These are phyloP conservation scores for Bacidia rubella DNA, from an alignment of 495 filamentous ascomycete genomes.

Conservation along the genomic window DNA sequence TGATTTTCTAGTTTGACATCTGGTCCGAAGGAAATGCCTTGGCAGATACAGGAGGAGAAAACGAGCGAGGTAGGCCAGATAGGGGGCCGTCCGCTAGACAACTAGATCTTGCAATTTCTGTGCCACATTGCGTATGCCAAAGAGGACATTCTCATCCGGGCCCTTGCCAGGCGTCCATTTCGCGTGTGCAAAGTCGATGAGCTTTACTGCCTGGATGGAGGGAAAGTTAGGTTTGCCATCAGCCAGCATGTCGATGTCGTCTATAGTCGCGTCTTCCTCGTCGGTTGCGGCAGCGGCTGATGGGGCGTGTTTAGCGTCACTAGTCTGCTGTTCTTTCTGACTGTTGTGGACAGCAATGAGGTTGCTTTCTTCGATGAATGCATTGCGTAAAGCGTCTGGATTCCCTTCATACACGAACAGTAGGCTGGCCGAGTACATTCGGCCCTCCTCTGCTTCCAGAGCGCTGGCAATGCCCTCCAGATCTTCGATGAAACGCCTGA, in stretches of 20 bases:
- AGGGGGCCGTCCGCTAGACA: no score
- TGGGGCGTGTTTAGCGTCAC: slow-evolving; percentile 16
- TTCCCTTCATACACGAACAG: slow-evolving; percentile 92
- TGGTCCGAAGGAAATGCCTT: neutral
- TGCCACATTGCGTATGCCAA: slow-evolving; percentile 59
- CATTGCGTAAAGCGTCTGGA: slow-evolving; percentile 47
- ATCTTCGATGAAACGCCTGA: slow-evolving; percentile 50
- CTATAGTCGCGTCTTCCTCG: slow-evolving; percentile 26
- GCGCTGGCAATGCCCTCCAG: slow-evolving; percentile 48
- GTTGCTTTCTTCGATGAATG: slow-evolving; percentile 48
- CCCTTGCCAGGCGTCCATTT: slow-evolving; percentile 73
- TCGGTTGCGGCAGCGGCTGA: slow-evolving; percentile 30
- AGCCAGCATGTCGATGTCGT: slow-evolving; percentile 49
- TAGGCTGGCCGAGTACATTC: slow-evolving; percentile 88
- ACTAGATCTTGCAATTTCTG: slow-evolving; percentile 55
- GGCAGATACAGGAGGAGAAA: no score
- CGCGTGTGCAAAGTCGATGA: slow-evolving; percentile 97
- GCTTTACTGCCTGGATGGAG: slow-evolving; percentile 64
- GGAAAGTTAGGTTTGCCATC: slow-evolving; percentile 54
- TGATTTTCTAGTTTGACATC: neutral
- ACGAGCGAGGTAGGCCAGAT: no score
- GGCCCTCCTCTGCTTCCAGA: slow-evolving; percentile 63
- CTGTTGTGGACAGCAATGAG: slow-evolving; percentile 2
- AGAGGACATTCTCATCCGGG: slow-evolving; percentile 72
- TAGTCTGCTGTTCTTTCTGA: neutral